A percentile compares a stretch with the other conserved stretches of the same genome.
phyloP scores from a whole-genome alignment of 371 early-diverging fungal genomes.

The Coemansia sp. region DNA sequence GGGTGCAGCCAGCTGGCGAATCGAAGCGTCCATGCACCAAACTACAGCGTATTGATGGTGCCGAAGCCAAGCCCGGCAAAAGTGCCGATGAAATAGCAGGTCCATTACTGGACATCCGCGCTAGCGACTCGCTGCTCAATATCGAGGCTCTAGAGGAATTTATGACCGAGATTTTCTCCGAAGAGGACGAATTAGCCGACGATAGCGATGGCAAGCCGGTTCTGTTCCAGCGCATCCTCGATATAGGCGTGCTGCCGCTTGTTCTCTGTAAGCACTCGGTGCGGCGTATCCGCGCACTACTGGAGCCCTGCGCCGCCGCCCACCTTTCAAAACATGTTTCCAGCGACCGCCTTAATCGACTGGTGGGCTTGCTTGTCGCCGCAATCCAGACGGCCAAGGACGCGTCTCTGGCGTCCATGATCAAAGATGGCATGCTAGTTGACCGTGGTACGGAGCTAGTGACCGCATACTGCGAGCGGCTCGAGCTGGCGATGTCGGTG shows the following conservation, averaged over 20 bases:
- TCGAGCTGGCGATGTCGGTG: constrained; percentile 16
- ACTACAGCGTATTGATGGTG: background rate
- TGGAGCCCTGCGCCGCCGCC: constrained; percentile 15
- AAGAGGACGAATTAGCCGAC: constrained; percentile 26
- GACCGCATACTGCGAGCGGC: constrained; percentile 16
- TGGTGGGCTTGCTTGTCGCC: constrained; percentile 25
- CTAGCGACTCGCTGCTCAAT: background rate
- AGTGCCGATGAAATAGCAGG: background rate
- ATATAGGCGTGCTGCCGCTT: background rate
- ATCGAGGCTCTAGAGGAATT: constrained; percentile 28
- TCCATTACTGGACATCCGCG: too few relatives aligned
- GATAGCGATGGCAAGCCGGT: background rate
- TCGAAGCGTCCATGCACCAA: constrained; percentile 1
- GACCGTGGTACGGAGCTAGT: constrained; percentile 16
- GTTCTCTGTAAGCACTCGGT: constrained; percentile 26
- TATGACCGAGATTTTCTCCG: constrained; percentile 27
- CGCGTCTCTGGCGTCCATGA: constrained; percentile 24
- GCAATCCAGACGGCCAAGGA: constrained; percentile 29
- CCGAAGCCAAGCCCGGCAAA: background rate
- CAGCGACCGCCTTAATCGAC: constrained; percentile 17
- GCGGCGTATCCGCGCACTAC: constrained; percentile 16
- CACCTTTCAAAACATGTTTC: constrained; percentile 9
- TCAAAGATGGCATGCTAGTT: constrained; percentile 23
- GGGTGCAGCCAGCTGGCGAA: background rate
- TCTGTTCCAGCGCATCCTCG: constrained; percentile 12